Evolutionary conservation across 2,329 filamentous ascomycete genomes (phyloP), one percentile per base, ranked within the genome.

Genomic region (Fusarium duplospermum): DNA sequence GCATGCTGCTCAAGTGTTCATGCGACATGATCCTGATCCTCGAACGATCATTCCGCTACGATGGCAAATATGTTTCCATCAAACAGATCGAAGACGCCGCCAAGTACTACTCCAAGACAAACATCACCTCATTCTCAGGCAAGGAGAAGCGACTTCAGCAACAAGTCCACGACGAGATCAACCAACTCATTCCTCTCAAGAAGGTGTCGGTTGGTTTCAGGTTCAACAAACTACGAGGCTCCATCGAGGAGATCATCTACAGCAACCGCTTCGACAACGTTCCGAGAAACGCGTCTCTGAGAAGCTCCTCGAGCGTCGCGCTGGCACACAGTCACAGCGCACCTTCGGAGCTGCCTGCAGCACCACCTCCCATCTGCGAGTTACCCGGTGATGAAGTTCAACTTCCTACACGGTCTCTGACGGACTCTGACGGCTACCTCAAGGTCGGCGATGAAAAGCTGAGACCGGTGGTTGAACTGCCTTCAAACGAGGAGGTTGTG

Each of bases 11-110:
- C 18, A 78, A 78, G 18, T 78, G 76, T 7, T 78, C 76, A 0
- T 78, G 76, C 47, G 76, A 78, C 2, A 78, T 78, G 76, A 78
- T 78, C 7, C 54, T 78, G 0, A 78, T 78, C 0, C 73, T 78
- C 0, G 76, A 78, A 7, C 62, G 76, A 0, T 77, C 76, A 1
- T 78, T 78, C 1, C 52, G 76, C 2, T 78, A 78, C 10, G 76
- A 66, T 0, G 76, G 76, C 22, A 78, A 78, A 36, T 78, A 78
- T 24, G 76, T 78, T 3, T 78, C 76, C 1, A 63, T 78, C 36
- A 78, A 74, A 50, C 75, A 78, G 64, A 78, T 78, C 24, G 76
- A 78, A 36, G 70, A 75, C 6, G 76, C 76, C 1, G 76, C 76
- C 0, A 77, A 66, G 18, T 78, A 78, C 22, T 78, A 78, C 52